Evolutionary conservation across 768 basidiomycete species (phyloP), one percentile per base, ranked within the genome.

Genomic region (Leccinum variicolor): DNA sequence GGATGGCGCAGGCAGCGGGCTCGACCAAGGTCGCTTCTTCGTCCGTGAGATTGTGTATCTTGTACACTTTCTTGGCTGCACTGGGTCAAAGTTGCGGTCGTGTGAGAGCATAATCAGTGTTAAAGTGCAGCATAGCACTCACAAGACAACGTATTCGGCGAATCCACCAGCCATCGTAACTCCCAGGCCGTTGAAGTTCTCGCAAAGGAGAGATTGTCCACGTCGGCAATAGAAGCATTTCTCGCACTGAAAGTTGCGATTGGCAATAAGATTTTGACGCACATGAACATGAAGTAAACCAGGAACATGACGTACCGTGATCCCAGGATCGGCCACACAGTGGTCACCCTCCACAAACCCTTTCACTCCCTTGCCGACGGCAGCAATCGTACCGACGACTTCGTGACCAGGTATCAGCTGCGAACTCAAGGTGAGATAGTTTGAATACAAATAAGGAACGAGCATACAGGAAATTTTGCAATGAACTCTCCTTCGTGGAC

Each of bases 1-100:
- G 91, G 52, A 94, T 84, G 29, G 92, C 91, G 65, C 92, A 94
- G 17, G 91, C 86, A 3, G 91, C 89, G 31, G 92, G 92, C 70
- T 94, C 91, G 17, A 94, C 78, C 36, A 94, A 81, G 3, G 89
- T 92, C 3, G 91, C 84, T 64, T 94, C 91, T 65, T 90, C 86
- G 67, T 92, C 90, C 1, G 84, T 84, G 50, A 94, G 80, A 74
- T 92, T 92, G 54, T 91, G 73, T 66, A 93, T 85, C 73, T 89
- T 89, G 80, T 89, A 93, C 29, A 90, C 74, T 67, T 92, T 92
- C 67, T 86, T 80, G 57, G 86, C 78, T 56, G 82, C 76, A 61
- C 87, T 86, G 34, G 19, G 57, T 33, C 33, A 29, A 28, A 5
- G 25, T 15, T 48, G 11, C 54, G 15, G 50, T 34, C 34, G 13